Percentiles rank a stretch among this genome's conserved stretches.
Evolutionary conservation across 106 monocot species (phyloP).

Genomic region (Narthecium ossifragum): DNA sequence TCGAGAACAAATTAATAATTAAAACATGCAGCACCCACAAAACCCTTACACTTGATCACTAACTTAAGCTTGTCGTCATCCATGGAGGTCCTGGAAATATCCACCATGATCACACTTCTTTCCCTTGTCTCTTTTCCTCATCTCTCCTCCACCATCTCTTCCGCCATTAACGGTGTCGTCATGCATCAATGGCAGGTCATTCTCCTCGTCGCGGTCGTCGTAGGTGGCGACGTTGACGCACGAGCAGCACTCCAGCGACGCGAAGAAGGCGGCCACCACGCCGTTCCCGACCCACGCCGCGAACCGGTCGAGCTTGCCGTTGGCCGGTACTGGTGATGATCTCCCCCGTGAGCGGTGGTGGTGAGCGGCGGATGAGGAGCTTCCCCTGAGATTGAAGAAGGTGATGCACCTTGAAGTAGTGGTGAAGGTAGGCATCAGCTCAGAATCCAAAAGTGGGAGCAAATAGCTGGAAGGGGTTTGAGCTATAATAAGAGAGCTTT

Average conservation of each 20-base stretch:
- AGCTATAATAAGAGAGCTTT: neutral
- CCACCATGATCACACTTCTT: neutral
- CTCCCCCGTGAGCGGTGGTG: neutral
- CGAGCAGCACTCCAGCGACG: constrained; percentile 5
- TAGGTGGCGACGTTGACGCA: constrained; percentile 1
- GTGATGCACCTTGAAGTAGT: neutral
- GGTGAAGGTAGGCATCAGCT: neutral
- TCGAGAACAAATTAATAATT: no score
- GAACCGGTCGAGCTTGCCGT: neutral
- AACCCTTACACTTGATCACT: no score
- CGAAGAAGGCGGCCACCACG: constrained; percentile 2
- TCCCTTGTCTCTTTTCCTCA: neutral
- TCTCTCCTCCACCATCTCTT: neutral
- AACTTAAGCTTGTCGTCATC: neutral
- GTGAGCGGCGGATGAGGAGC: neutral
- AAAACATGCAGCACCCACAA: no score
- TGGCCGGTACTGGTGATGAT: neutral
- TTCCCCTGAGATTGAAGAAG: neutral
- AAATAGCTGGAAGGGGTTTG: neutral
- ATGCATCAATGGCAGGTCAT: neutral
- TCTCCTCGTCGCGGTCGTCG: neutral
- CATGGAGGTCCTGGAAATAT: neutral
- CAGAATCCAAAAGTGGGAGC: neutral
- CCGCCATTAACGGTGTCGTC: neutral
- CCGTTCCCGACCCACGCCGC: neutral